These are phyloP conservation scores for Pseudopyrenochaeta lycopersici DNA, from an alignment of 2,329 filamentous ascomycete species.

Conservation along the genomic window DNA sequence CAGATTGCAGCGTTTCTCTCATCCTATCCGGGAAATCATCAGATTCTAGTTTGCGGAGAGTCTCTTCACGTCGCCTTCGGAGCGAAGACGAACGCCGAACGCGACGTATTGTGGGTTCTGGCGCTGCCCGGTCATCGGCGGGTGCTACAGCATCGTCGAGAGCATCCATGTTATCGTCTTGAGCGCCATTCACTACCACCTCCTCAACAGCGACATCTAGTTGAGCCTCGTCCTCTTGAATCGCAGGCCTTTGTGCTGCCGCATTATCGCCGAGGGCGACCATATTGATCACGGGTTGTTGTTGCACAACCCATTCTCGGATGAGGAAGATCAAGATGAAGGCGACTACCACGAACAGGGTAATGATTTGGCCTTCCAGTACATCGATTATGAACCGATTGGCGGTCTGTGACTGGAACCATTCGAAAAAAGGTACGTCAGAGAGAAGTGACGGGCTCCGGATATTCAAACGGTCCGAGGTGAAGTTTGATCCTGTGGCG, in stretches of 20 bases:
- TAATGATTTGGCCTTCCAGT: constrained; percentile 93
- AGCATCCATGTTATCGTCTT: constrained; percentile 2
- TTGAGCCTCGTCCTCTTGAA: constrained; percentile 34
- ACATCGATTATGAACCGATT: constrained; percentile 85
- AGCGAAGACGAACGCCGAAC: constrained; percentile 25
- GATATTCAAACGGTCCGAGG: constrained; percentile 29
- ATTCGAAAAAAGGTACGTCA: constrained; percentile 64
- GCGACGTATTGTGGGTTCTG: constrained; percentile 18
- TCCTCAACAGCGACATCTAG: constrained; percentile 11
- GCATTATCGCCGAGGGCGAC: constrained; percentile 52
- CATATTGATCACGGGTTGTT: constrained; percentile 92
- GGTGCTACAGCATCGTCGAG: not conserved
- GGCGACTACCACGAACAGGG: constrained; percentile 85
- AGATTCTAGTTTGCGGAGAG: constrained; percentile 22
- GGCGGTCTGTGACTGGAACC: constrained; percentile 66
- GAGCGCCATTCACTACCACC: constrained; percentile 12
- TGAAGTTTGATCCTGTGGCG: constrained; percentile 36
- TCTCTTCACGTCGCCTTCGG: constrained; percentile 19
- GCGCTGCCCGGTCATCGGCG: not conserved
- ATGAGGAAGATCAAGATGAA: constrained; percentile 98
- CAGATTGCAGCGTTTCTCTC: constrained; percentile 19
- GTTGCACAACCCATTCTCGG: constrained; percentile 96
- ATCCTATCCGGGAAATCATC: constrained; percentile 32
- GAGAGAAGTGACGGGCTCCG: constrained; percentile 59
- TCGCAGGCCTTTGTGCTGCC: constrained; percentile 31